Percentiles rank a stretch among this genome's conserved stretches.
These are phyloP conservation scores for Podospora sp. DNA, from an alignment of 495 filamentous ascomycete genomes.

Conservation along the genomic window DNA sequence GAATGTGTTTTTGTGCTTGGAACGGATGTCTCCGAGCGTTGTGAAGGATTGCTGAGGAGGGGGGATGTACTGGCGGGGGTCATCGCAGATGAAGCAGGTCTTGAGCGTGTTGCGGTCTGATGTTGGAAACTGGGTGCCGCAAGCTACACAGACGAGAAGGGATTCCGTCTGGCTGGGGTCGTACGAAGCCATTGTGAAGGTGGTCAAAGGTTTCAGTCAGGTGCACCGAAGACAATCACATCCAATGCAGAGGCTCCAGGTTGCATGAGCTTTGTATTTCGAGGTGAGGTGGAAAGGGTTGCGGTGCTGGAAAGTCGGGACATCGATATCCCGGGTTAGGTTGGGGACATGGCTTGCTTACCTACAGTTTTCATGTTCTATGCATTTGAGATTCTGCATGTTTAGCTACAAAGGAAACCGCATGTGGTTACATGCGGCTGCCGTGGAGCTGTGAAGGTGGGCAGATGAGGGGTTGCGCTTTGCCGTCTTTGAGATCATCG, in stretches of 20 bases:
- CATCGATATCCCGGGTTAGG: no score
- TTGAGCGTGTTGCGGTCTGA: conserved; percentile 44
- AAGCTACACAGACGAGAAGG: conserved; percentile 60
- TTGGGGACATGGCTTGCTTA: no score
- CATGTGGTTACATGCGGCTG: no score
- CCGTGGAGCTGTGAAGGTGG: no score
- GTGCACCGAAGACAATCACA: no score
- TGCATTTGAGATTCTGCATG: no score
- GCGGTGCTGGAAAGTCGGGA: no score
- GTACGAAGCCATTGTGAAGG: neutral
- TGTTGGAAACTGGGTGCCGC: conserved; percentile 69
- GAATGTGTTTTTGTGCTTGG: conserved; percentile 47
- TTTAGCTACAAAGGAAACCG: no score
- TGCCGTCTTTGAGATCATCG: neutral
- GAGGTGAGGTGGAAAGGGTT: no score
- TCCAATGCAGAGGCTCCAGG: no score
- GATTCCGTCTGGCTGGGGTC: neutral
- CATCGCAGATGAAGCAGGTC: conserved; percentile 76
- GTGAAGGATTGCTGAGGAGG: conserved; percentile 63
- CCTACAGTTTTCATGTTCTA: no score
- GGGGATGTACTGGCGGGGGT: conserved; percentile 70
- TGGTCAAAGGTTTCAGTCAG: neutral
- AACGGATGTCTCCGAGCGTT: conserved; percentile 46
- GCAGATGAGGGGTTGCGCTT: neutral
- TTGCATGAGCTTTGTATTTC: no score